Conservation (phyloP, 2,329 filamentous ascomycete genomes). For the Venturia pyrina region DNA sequence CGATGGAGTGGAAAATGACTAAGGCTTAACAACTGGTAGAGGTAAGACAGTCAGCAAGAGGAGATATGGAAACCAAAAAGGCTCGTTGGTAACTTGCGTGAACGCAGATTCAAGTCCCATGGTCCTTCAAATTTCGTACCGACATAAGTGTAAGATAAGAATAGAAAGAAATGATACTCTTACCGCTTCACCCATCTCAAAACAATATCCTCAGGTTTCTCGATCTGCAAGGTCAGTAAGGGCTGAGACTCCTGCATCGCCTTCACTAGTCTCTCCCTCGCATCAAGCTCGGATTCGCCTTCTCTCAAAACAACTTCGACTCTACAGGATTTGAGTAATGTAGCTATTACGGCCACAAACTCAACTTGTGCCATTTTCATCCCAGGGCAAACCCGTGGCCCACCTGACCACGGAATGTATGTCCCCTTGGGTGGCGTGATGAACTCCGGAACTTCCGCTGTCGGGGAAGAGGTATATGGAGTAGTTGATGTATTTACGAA, state of each 20-base stretch:
- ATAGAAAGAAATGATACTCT: neutral
- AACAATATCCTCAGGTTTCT: neutral
- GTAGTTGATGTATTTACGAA: neutral
- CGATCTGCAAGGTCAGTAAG: neutral
- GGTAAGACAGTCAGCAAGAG: too few relatives aligned
- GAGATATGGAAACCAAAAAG: too few relatives aligned
- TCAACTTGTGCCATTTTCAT: constrained; percentile 13
- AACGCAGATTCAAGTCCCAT: too few relatives aligned
- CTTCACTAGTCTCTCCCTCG: neutral
- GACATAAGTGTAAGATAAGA: neutral
- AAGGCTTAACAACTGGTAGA: too few relatives aligned
- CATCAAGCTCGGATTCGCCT: neutral
- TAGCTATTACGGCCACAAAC: constrained; percentile 5
- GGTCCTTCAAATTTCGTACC: too few relatives aligned
- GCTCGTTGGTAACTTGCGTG: too few relatives aligned
- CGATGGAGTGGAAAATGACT: too few relatives aligned
- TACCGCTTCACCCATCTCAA: constrained; percentile 3
- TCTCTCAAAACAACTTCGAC: neutral
- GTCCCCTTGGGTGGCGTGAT: constrained; percentile 6
- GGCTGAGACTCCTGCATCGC: constrained; percentile 1
- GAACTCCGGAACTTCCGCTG: neutral
- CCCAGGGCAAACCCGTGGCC: constrained; percentile 10
- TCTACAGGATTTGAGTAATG: neutral
- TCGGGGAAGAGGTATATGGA: neutral
- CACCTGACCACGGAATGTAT: constrained; percentile 8